Percentiles rank a stretch among this genome's conserved stretches.
Evolutionary conservation across 2,329 filamentous ascomycete genomes (phyloP).

Genomic region (Aspergillus phoenicis): DNA sequence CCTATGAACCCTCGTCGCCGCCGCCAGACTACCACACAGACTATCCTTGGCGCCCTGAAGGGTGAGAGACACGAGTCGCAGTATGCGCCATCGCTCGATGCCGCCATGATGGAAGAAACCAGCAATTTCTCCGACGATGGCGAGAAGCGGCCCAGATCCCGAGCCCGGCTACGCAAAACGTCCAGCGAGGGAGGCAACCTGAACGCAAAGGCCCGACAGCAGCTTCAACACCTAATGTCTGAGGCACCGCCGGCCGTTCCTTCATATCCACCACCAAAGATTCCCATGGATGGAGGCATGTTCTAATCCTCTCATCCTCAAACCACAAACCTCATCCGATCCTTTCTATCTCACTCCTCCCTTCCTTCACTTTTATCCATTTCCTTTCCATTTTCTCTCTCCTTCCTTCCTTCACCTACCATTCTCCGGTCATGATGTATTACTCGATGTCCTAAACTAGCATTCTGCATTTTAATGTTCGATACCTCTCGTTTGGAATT

Average conservation of each 20-base stretch:
- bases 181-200: slow-evolving; percentile 55
- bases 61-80: slow-evolving; percentile 37
- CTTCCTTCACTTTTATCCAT: slow-evolving; percentile 2
- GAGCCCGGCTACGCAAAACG: slow-evolving; percentile 50
- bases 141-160: slow-evolving; percentile 39
- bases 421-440: slow-evolving; percentile 9
- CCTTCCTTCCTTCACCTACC: slow-evolving; percentile 1
- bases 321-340: slow-evolving; percentile 1
- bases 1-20: slow-evolving; percentile 63
- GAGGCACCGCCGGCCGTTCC: slow-evolving; percentile 34
- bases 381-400: slow-evolving; percentile 5
- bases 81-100: slow-evolving; percentile 26
- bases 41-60: slow-evolving; percentile 43
- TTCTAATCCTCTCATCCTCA: slow-evolving; percentile 31
- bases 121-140: slow-evolving; percentile 50
- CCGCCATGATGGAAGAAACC: slow-evolving; percentile 36
- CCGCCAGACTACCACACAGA: slow-evolving; percentile 50
- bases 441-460: slow-evolving; percentile 10
- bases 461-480: slow-evolving; percentile 9
- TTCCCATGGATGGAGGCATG: slow-evolving; percentile 41
- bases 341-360: slow-evolving; percentile 1
- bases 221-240: slow-evolving; percentile 31
- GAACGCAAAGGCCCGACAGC: slow-evolving; percentile 48
- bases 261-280: slow-evolving; percentile 33
- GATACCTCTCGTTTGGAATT: slow-evolving; percentile 14